These are phyloP conservation scores for Colletotrichum liaoningense DNA, from an alignment of 2,329 filamentous ascomycete species.

Conservation along the genomic window DNA sequence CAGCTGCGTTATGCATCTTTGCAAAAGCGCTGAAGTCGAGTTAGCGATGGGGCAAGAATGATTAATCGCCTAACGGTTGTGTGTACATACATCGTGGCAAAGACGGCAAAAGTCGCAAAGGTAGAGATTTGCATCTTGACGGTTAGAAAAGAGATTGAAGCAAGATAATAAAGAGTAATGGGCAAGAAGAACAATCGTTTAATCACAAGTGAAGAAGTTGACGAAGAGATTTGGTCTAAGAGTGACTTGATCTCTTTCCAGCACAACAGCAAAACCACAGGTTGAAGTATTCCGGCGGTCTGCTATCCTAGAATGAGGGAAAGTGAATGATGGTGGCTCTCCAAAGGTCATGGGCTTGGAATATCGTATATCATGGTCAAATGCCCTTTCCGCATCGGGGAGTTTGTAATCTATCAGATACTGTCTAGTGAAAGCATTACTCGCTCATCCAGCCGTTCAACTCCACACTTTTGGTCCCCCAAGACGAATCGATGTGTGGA, in stretches of 20 bases:
- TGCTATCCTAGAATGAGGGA: too few species aligned
- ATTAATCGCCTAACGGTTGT: accelerated
- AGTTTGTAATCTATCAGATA: neutral
- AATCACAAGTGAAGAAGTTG: too few species aligned
- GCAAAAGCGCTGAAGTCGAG: constrained; percentile 1
- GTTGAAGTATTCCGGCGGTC: too few species aligned
- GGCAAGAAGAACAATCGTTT: too few species aligned
- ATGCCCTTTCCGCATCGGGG: neutral
- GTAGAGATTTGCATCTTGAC: constrained; percentile 7
- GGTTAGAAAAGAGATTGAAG: neutral
- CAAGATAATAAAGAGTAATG: too few species aligned
- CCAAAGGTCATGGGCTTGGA: too few species aligned
- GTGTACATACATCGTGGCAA: constrained; percentile 11
- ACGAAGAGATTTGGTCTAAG: too few species aligned
- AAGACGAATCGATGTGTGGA: too few species aligned
- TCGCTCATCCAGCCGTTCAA: neutral
- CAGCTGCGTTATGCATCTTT: constrained; percentile 21
- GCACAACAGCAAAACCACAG: too few species aligned
- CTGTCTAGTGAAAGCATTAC: constrained; percentile 11
- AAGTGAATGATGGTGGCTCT: too few species aligned
- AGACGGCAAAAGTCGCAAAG: neutral
- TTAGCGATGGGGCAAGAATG: neutral
- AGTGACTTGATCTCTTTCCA: too few species aligned
- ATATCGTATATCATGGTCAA: neutral
- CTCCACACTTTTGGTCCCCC: neutral